Evolutionary conservation across 805 yeast species (phyloP).

Genomic region (Martiniozyma abietophila): DNA sequence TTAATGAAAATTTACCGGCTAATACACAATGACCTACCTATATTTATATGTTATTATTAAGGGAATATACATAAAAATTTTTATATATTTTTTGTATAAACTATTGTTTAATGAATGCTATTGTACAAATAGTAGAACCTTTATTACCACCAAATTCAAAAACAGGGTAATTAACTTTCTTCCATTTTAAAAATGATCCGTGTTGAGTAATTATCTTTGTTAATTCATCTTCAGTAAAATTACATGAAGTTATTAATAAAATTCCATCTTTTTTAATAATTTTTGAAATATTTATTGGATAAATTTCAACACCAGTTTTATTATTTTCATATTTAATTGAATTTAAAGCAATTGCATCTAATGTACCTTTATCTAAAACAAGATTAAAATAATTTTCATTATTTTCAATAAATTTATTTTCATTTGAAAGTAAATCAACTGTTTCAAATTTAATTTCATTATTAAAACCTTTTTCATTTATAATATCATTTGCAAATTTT

Average conservation of each 20-base stretch:
- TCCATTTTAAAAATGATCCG: constrained; percentile 47
- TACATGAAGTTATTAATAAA: constrained; percentile 80
- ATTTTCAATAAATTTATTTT: constrained; percentile 25
- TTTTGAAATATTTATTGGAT: constrained; percentile 49
- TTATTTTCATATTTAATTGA: constrained; percentile 41
- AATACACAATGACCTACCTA: constrained; percentile 6
- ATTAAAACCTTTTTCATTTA: constrained; percentile 29
- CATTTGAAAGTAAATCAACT: constrained; percentile 54
- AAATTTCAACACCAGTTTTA: constrained; percentile 44
- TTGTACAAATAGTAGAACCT: constrained; percentile 82
- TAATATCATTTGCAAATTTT: constrained; percentile 58
- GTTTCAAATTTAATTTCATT: constrained; percentile 46
- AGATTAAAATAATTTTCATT: constrained; percentile 47
- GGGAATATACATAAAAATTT: neutral
- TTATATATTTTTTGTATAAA: neutral
- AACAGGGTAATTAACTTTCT: constrained; percentile 63
- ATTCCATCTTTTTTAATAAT: constrained; percentile 51
- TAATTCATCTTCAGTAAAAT: constrained; percentile 80
- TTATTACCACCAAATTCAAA: constrained; percentile 84
- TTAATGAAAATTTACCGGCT: constrained; percentile 29
- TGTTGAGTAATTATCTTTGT: constrained; percentile 37
- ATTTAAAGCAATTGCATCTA: constrained; percentile 92
- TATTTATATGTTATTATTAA: neutral
- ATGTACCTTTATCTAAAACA: constrained; percentile 87
- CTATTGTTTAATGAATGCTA: constrained; percentile 52